Base-by-base conservation (phyloP, 2,329 filamentous ascomycete genomes). In the Penicillium rolfsii region DNA sequence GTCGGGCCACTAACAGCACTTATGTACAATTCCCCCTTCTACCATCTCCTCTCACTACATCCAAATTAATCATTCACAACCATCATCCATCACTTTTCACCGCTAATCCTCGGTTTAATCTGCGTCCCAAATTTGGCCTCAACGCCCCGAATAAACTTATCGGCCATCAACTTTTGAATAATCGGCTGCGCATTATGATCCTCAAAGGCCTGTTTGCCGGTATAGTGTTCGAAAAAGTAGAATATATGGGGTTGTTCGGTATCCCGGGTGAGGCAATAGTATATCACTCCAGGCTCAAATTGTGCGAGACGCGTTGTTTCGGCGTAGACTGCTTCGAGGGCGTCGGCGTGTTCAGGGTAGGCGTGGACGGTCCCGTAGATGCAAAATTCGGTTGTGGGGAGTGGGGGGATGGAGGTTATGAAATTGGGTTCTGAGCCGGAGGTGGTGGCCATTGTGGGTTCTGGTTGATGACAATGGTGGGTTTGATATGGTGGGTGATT, bases 151-250 rank as follows among this genome's bases (percentile, higher is more conserved):
- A 62, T 57, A n/a, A 28, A 62, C 16, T 62, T 49, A 50, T 62
- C 60, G 2, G 19, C 49, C 49, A 62, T 60, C 48, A 62, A 40
- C 28, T 62, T 62, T 43, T 60, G 53, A n/a, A 62, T 62, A 45
- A 62, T 62, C 14, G 60, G 53, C 48, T 62, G 61, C 5, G 54
- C 52, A 50, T 63, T 60, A 50, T 63, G 58, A 19, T 50, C 58
- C 22, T 62, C 57, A 26, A 62, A 62, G 3, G 60, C 60, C 36
- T 57, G 33, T 24, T 50, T 53, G 4, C 60, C 53, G 1, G 48
- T 43, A 38, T 62, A 62, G 4, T 50, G 46, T 41, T 62, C 60
- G 40, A 54, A 62, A 40, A 63, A 63, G 35, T 63, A 55, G 33
- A 63, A 63, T 11, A 63, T 40, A 28, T 14, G 57, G 1, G 43